Evolutionary conservation across 2,329 filamentous ascomycete genomes (phyloP).

Genomic region (Apiospora hydei): DNA sequence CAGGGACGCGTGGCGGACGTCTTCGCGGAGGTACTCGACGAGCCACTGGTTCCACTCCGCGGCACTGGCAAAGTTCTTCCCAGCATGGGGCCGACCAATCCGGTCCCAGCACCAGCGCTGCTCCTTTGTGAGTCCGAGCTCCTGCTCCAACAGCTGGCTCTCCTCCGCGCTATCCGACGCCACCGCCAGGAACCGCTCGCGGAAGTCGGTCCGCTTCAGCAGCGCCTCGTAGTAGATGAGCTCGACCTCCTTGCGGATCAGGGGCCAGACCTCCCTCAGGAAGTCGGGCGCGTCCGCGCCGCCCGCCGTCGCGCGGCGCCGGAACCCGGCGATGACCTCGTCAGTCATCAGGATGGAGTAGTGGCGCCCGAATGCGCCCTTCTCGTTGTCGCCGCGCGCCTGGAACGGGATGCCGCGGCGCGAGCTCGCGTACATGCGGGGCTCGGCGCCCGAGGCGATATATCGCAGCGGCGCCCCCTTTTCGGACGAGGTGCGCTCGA

Average conservation of each 20-base stretch:
- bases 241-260: constrained; percentile 31
- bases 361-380: constrained; percentile 29
- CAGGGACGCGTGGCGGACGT: constrained; percentile 22
- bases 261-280: constrained; percentile 30
- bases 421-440: constrained; percentile 31
- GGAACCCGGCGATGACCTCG: constrained; percentile 27
- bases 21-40: not conserved
- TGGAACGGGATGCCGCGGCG: constrained; percentile 33
- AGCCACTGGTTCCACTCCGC: not conserved
- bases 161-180: constrained; percentile 26
- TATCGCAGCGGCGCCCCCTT: constrained; percentile 22
- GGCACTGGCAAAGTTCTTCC: not conserved
- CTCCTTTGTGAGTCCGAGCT: not conserved
- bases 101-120: not conserved
- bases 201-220: constrained; percentile 18
- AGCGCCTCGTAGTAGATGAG: constrained; percentile 30
- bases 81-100: not conserved
- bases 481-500: not conserved
- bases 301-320: constrained; percentile 24
- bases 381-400: constrained; percentile 32
- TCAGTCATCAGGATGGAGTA: constrained; percentile 28
- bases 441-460: constrained; percentile 30
- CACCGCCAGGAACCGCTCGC: constrained; percentile 25
- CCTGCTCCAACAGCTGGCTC: not conserved
- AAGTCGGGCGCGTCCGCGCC: constrained; percentile 28